These are phyloP conservation scores for Magnaporthales sp. DNA, from an alignment of 2,329 filamentous ascomycete species.

Conservation along the genomic window DNA sequence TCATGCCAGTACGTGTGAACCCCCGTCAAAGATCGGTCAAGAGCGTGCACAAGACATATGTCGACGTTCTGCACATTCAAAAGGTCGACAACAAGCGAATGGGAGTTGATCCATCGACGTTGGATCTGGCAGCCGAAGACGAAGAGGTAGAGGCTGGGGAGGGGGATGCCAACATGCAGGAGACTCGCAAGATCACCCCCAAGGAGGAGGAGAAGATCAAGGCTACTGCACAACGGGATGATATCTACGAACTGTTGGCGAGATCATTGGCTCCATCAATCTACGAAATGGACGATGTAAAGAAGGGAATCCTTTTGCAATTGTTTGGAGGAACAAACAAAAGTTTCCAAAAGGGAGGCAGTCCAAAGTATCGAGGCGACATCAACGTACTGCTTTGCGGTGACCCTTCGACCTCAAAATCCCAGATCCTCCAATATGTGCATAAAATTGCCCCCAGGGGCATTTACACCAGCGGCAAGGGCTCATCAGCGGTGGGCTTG, in stretches of 20 bases:
- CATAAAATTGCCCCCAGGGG: conserved; percentile 93
- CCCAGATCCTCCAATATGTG: conserved; percentile 86
- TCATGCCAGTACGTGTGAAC: conserved; percentile 88
- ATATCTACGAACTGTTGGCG: conserved; percentile 88
- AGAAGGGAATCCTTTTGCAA: conserved; percentile 95
- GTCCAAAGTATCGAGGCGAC: conserved; percentile 90
- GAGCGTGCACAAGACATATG: conserved; percentile 95
- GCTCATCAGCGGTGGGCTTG: conserved; percentile 72
- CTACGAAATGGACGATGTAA: conserved; percentile 97
- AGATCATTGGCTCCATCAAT: conserved; percentile 89
- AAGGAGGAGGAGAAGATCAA: conserved; percentile 89
- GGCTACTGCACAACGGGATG: conserved; percentile 66
- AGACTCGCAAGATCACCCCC: conserved; percentile 71
- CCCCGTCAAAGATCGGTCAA: conserved; percentile 88
- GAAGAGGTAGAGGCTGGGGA: conserved; percentile 52
- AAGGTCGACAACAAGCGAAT: conserved; percentile 94
- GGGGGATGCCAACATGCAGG: conserved; percentile 57
- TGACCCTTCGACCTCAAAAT: conserved; percentile 94
- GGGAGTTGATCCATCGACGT: conserved; percentile 81
- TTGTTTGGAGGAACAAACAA: conserved; percentile 98
- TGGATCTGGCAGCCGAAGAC: conserved; percentile 74
- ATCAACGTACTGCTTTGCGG: conserved; percentile 96
- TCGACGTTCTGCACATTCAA: conserved; percentile 91
- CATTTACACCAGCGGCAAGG: conserved; percentile 75
- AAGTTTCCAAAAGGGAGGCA: conserved; percentile 91